Base-by-base conservation (phyloP, 1,284 basidiomycete genomes). In the Sporisorium graminicola region DNA sequence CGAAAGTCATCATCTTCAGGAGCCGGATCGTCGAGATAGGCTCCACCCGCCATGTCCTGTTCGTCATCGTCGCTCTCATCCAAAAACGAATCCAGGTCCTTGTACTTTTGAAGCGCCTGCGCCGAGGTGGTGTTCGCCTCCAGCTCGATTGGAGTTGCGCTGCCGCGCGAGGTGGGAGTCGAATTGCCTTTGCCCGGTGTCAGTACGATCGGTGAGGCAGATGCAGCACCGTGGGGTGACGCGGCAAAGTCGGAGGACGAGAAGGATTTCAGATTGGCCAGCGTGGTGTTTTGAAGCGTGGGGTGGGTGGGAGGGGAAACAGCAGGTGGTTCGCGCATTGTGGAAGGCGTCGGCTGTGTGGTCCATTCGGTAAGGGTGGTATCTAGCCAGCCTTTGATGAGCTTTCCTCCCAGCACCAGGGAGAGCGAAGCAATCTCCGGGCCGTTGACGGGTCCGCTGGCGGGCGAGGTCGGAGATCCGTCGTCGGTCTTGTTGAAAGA, bases 31-130 rank as follows among this genome's bases (percentile, higher is more conserved):
- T 76, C 80, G 37, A 79, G 26, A 26, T 72, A 64, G 37, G 29
- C 53, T 24, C 57, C n/a, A 5, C 59, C n/a, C 5, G 24, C 70
- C 14, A 53, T 42, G 14, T 49, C 52, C 16, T 64, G 62, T 27
- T 66, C 60, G 7, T 82, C 80, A 0, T 81, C 76, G n/a, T 80
- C 81, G 40, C 75, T 78, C 49, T 74, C 79, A 27, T 83, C 77
- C 47, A 85, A 52, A 46, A 85, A 85, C 13, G 77, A 74, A 35
- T 85, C 81, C 31, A 85, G 57, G 37, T 84, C 80, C 54, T 80
- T 80, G 55, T 83, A 84, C 55, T 60, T 58, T 26, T 70, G 67
- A 24, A 58, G 64, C 5, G 53, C 46, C 50, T 63, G 56, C 14
- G 49, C 33, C 2, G 63, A 40, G 0, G 70, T 58, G 2, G 47